These are phyloP conservation scores for Meripilus lineatus DNA, from an alignment of 1,284 basidiomycete species.

Conservation along the genomic window DNA sequence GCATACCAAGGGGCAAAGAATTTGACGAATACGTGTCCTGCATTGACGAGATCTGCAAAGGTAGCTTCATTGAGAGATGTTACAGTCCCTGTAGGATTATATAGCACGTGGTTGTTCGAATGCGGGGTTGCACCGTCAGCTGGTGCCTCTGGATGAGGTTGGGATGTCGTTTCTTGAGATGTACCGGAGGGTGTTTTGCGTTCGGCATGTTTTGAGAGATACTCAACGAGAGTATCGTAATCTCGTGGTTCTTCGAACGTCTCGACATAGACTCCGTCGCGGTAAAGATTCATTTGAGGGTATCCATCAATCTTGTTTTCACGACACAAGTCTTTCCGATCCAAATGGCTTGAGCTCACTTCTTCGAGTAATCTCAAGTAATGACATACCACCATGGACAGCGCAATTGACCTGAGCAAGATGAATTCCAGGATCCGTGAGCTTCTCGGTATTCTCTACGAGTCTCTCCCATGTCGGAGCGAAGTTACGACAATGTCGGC, in stretches of 20 bases:
- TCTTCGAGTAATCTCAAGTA: background rate
- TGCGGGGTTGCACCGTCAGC: slow-evolving; percentile 12
- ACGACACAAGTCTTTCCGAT: slow-evolving; percentile 66
- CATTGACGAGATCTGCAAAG: slow-evolving; percentile 45
- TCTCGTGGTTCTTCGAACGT: slow-evolving; percentile 53
- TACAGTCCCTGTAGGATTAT: slow-evolving; percentile 65
- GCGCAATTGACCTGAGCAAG: slow-evolving; percentile 87
- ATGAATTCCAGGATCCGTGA: slow-evolving; percentile 55
- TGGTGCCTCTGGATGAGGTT: slow-evolving; percentile 20
- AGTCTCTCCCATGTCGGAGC: slow-evolving; percentile 83
- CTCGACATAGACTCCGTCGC: slow-evolving; percentile 59
- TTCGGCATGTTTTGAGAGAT: slow-evolving; percentile 38
- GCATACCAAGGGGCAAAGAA: slow-evolving; percentile 86
- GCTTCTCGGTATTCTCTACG: slow-evolving; percentile 49
- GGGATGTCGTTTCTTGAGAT: too few species aligned
- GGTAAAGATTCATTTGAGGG: slow-evolving; percentile 76
- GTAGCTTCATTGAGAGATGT: slow-evolving; percentile 45
- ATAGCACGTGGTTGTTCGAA: slow-evolving; percentile 15
- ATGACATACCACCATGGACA: slow-evolving; percentile 71
- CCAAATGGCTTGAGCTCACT: background rate
- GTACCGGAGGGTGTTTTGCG: slow-evolving; percentile 20
- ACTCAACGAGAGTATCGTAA: slow-evolving; percentile 45
- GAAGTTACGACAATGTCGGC: slow-evolving; percentile 73
- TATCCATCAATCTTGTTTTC: slow-evolving; percentile 69
- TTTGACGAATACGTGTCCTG: slow-evolving; percentile 79